Evolutionary conservation across 2,329 filamentous ascomycete genomes (phyloP), one percentile per base, ranked within the genome.

Genomic region (Exutisphaerella laricina): DNA sequence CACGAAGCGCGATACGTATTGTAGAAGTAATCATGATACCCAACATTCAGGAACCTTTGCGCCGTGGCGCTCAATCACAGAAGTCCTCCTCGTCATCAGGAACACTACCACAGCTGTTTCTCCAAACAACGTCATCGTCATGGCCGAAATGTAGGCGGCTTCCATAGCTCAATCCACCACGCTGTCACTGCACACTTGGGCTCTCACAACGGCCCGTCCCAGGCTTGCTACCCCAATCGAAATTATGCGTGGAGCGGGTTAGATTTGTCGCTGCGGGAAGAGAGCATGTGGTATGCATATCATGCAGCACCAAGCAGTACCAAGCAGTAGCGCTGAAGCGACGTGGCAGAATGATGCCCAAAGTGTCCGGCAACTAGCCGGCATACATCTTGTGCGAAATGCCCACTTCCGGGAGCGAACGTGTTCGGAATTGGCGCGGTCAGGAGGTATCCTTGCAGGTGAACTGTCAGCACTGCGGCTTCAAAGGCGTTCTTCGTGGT

Each of bases 261-360:
- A 14, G 12, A n/a, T 18, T 18, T 33, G 30, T 18, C 20, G 14
- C 4, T 12, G 16, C 16, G n/a, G n/a, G 31, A 13, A 34, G 31
- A 13, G 23, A 14, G 33, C 33, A 36, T 22, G 35, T 16, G 22
- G 25, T 26, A 38, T 26, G 35, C 22, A 17, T 12, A 14, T 26
- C n/a, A 6, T 17, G 16, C 17, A 7, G 17, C 34, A 10, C 16
- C 3, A 4, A 21, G n/a, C n/a, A n/a, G n/a, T 6, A 25, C 34
- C 22, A 13, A 13, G 13, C 25, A 22, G 17, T 30, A 25, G 14
- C 38, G 25, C 37, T 28, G 13, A 5, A 23, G 12, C 25, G 21
- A 38, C 35, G 35, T 38, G 35, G 35, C 35, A 38, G 35, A 8
- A n/a, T 38, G 21, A 18, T 26, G 34, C 20, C 34, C 34, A 37